A percentile compares a stretch with the other conserved stretches of the same genome.
Conservation (phyloP, 1,284 basidiomycete genomes). For the Tilletiaria anomala region DNA sequence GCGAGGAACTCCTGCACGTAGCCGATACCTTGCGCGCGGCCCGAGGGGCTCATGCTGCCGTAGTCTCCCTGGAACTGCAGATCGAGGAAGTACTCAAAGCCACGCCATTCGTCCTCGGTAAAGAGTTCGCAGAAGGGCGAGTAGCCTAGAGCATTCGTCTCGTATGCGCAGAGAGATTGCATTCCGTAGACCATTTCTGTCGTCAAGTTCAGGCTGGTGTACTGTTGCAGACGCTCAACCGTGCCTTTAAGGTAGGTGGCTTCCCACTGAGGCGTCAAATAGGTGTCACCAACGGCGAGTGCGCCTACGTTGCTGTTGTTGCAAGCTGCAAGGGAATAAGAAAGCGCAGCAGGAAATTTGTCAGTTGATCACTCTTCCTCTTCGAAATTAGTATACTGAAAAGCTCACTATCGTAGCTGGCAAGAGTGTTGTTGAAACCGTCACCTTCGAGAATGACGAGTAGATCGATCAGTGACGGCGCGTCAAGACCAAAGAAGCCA, state of each 20-base stretch:
- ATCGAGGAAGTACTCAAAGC: slow-evolving; percentile 55
- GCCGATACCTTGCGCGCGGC: slow-evolving; percentile 64
- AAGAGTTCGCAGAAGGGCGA: slow-evolving; percentile 68
- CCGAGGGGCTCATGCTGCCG: slow-evolving; percentile 63
- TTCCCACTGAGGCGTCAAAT: slow-evolving; percentile 41
- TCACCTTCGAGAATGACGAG: slow-evolving; percentile 31
- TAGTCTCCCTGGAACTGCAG: slow-evolving; percentile 48
- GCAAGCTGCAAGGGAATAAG: too few species aligned
- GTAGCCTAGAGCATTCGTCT: slow-evolving; percentile 24
- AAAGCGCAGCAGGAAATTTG: too few species aligned
- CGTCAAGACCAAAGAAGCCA: slow-evolving; percentile 25
- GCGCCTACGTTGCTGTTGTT: slow-evolving; percentile 44
- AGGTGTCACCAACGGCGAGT: slow-evolving; percentile 49
- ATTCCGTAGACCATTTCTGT: slow-evolving; percentile 21
- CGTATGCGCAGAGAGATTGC: slow-evolving; percentile 40
- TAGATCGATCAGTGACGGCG: slow-evolving; percentile 22
- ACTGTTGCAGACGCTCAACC: slow-evolving; percentile 19
- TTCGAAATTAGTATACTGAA: too few species aligned
- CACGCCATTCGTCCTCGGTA: slow-evolving; percentile 74
- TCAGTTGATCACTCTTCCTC: too few species aligned
- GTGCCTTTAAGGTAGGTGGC: slow-evolving; percentile 26
- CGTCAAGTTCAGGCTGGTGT: slow-evolving; percentile 41
- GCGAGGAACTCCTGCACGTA: slow-evolving; percentile 47
- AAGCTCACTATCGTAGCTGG: slow-evolving; percentile 59
- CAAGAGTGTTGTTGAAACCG: slow-evolving; percentile 64